These are phyloP conservation scores for Ottelia alismoides DNA, from an alignment of 106 monocot genomes.

Conservation along the genomic window DNA sequence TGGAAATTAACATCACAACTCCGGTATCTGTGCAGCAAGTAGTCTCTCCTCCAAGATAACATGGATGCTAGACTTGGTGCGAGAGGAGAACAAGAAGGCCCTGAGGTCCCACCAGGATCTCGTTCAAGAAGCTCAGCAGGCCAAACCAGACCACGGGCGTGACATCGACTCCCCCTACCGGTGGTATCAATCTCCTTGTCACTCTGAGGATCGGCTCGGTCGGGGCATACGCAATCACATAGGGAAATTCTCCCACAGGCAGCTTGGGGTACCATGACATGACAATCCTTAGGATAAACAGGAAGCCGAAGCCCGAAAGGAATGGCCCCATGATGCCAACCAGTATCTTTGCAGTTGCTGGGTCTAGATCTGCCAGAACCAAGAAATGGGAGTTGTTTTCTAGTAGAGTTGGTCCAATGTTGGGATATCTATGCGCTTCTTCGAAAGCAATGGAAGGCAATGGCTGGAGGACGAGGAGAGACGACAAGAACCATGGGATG, in stretches of 20 bases:
- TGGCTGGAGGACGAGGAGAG: too few species aligned
- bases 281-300: slow-evolving; percentile 67
- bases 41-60: too few species aligned
- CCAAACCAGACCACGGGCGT: slow-evolving; percentile 94
- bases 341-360: slow-evolving; percentile 36
- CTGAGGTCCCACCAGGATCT: slow-evolving; percentile 76
- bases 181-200: slow-evolving; percentile 74
- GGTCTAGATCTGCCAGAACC: slow-evolving; percentile 45
- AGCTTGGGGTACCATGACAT: slow-evolving; percentile 97
- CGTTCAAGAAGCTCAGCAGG: slow-evolving; percentile 69
- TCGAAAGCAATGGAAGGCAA: too few species aligned
- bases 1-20: too few species aligned
- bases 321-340: slow-evolving; percentile 40
- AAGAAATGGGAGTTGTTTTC: background rate
- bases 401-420: too few species aligned
- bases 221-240: slow-evolving; percentile 71
- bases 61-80: slow-evolving; percentile 42
- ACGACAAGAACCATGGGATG: too few species aligned
- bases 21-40: too few species aligned
- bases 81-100: slow-evolving; percentile 74
- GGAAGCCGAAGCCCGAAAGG: slow-evolving; percentile 61
- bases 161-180: slow-evolving; percentile 79
- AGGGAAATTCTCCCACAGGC: slow-evolving; percentile 61
- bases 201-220: slow-evolving; percentile 57
- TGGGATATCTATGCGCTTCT: too few species aligned